These are phyloP conservation scores for Protomyces pachydermus DNA, from an alignment of 1,139 yeast genomes.

Conservation along the genomic window DNA sequence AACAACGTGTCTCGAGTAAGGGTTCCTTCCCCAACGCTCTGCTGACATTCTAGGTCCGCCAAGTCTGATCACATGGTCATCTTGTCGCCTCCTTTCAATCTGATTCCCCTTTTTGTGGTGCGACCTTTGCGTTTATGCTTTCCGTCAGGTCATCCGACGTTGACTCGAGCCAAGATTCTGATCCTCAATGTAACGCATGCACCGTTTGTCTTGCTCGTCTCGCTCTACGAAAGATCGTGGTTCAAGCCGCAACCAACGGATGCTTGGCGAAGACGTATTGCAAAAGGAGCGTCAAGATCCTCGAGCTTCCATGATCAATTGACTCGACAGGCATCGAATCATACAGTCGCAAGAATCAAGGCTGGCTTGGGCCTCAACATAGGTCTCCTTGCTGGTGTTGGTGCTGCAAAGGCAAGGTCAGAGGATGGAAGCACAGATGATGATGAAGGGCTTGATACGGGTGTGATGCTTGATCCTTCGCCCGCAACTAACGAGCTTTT, in stretches of 20 bases:
- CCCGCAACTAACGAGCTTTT: background rate
- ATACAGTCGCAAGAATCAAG: background rate
- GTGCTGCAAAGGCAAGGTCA: background rate
- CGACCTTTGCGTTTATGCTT: conserved; percentile 37
- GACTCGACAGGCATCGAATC: background rate
- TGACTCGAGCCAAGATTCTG: conserved; percentile 33
- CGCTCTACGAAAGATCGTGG: conserved; percentile 34
- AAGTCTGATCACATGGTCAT: conserved; percentile 39
- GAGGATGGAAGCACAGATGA: conserved; percentile 10
- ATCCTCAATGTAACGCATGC: conserved; percentile 38
- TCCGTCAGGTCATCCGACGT: conserved; percentile 33
- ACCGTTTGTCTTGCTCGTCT: conserved; percentile 37
- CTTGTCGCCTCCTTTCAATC: conserved; percentile 40
- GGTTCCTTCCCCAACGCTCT: conserved; percentile 13
- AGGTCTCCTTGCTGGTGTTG: background rate
- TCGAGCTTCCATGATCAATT: background rate
- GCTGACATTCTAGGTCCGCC: conserved; percentile 35
- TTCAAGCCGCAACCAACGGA: conserved; percentile 7
- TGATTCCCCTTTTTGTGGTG: conserved; percentile 35
- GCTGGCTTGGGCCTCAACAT: background rate
- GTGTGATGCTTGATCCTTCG: conserved; percentile 8
- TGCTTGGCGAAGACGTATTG: background rate
- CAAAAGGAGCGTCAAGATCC: background rate
- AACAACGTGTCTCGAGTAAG: conserved; percentile 14
- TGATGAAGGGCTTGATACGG: conserved; percentile 22